Evolutionary conservation across 768 basidiomycete species (phyloP).

Genomic region (Lentinula edodes): DNA sequence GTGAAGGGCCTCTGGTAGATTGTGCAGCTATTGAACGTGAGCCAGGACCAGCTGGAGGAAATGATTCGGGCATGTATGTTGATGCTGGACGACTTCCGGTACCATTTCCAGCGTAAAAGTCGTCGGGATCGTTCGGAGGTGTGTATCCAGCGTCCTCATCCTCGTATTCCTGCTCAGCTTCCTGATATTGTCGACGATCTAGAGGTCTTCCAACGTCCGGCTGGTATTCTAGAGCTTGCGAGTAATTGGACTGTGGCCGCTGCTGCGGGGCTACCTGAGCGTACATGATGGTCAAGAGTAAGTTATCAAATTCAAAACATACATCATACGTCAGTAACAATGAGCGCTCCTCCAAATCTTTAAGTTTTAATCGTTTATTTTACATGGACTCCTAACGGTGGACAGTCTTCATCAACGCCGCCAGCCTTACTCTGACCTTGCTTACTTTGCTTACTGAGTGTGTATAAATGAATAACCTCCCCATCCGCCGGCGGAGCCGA

Average conservation of each 20-base stretch:
- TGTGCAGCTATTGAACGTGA: conserved; percentile 29
- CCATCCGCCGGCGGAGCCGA: neutral
- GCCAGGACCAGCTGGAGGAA: conserved; percentile 15
- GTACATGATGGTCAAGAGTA: conserved; percentile 17
- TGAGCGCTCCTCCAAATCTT: too few species aligned
- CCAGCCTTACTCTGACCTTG: too few species aligned
- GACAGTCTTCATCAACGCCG: neutral
- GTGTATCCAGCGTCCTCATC: conserved; percentile 32
- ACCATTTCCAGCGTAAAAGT: conserved; percentile 38
- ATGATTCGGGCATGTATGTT: conserved; percentile 15
- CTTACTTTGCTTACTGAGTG: too few species aligned
- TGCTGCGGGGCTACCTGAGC: conserved; percentile 16
- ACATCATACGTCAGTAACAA: neutral
- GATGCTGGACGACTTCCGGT: conserved; percentile 23
- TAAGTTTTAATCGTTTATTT: neutral
- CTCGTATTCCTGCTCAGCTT: conserved; percentile 27
- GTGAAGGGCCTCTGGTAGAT: conserved; percentile 63
- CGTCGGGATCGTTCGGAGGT: conserved; percentile 38
- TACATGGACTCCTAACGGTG: neutral
- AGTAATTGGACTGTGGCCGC: conserved; percentile 17
- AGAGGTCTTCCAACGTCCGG: conserved; percentile 10
- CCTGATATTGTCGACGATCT: conserved; percentile 16
- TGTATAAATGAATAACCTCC: neutral
- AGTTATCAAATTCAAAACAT: neutral
- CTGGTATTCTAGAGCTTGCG: conserved; percentile 17